Evolutionary conservation across 768 basidiomycete species (phyloP).

Genomic region (Strobilomyces echinocephalus): DNA sequence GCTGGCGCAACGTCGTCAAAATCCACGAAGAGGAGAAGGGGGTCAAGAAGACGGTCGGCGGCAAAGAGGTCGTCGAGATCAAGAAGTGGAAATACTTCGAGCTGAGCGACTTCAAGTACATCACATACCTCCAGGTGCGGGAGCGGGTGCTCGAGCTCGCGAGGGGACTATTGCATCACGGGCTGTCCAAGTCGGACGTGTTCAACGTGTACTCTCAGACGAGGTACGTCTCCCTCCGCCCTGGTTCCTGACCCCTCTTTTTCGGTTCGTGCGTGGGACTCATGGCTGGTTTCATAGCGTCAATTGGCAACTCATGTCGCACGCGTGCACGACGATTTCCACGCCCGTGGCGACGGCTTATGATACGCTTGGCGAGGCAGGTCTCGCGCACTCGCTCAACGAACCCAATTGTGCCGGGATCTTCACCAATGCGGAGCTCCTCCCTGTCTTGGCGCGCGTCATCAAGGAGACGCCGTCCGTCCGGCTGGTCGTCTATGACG

Average conservation of each 20-base stretch:
- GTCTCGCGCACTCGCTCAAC: conserved; percentile 86
- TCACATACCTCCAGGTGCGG: conserved; percentile 68
- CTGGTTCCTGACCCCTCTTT: too few relatives aligned
- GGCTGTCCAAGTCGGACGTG: conserved; percentile 60
- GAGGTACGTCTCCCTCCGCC: conserved; percentile 47
- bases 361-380: conserved; percentile 87
- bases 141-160: conserved; percentile 61
- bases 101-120: conserved; percentile 83
- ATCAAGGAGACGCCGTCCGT: conserved; percentile 69
- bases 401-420: conserved; percentile 79
- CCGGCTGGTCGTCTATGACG: conserved; percentile 83
- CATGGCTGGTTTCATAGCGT: conserved; percentile 40
- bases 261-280: not conserved
- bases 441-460: conserved; percentile 72
- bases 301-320: conserved; percentile 86
- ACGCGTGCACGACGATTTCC: conserved; percentile 74
- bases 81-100: conserved; percentile 98
- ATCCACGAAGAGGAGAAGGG: conserved; percentile 86
- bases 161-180: conserved; percentile 68
- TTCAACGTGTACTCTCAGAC: conserved; percentile 92
- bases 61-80: conserved; percentile 77
- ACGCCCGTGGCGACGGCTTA: conserved; percentile 91
- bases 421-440: conserved; percentile 90
- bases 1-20: conserved; percentile 68
- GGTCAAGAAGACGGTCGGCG: conserved; percentile 76